Conservation (phyloP, 148 eudicot species). For the Diospyros kaki region DNA sequence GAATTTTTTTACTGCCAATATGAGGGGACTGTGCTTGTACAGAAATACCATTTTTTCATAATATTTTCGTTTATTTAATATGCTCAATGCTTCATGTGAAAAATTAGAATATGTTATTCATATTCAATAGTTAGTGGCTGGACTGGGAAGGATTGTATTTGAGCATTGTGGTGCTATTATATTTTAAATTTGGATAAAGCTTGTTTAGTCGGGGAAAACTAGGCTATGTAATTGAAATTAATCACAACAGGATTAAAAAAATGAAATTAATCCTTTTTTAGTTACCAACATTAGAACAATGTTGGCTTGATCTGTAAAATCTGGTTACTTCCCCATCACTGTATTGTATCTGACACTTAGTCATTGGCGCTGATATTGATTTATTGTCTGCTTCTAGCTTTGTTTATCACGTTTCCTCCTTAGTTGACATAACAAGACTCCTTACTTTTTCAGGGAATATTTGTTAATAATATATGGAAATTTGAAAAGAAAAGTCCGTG, state of each 20-base stretch:
- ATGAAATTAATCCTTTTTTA: no score
- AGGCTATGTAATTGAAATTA: not conserved
- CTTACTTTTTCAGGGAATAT: no score
- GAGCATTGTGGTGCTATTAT: conserved; percentile 1
- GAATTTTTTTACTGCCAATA: not conserved
- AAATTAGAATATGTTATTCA: not conserved
- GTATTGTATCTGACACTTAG: no score
- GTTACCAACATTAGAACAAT: no score
- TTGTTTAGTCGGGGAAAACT: not conserved
- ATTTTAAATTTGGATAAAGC: not conserved
- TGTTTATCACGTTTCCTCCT: not conserved
- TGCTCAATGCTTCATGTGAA: no score
- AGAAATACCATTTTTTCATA: not conserved
- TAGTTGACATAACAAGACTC: not conserved
- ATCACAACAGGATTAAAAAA: no score
- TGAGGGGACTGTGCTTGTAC: not conserved
- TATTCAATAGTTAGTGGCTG: not conserved
- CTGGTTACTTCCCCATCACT: no score
- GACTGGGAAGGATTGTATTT: not conserved
- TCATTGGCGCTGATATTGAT: no score
- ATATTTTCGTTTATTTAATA: not conserved
- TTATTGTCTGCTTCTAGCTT: not conserved
- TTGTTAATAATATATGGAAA: no score
- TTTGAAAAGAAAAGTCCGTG: no score
- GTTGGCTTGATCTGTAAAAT: no score